phyloP scores from a whole-genome alignment of 176 grass and related monocot species.

The Musa beccarii region DNA sequence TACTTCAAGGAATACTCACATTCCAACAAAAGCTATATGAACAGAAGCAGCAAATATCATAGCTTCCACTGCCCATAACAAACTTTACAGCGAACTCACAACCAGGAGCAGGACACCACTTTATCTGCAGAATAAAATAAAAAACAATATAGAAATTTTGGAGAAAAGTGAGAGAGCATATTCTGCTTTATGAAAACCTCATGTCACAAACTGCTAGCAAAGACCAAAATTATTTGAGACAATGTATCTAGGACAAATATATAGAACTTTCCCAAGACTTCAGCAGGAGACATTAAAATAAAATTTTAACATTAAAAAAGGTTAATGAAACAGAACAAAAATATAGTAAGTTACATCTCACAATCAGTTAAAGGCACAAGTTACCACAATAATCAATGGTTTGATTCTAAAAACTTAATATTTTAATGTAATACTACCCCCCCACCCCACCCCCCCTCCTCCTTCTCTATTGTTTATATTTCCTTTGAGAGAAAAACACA shows the following conservation, averaged over 20 bases:
- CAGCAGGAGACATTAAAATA: not conserved
- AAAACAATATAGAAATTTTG: conserved; percentile 5
- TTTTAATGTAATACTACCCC: too few relatives aligned
- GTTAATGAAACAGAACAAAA: not conserved
- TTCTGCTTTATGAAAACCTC: too few relatives aligned
- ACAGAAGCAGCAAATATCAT: conserved; percentile 67
- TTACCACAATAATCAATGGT: not conserved
- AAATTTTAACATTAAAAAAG: not conserved
- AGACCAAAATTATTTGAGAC: not conserved
- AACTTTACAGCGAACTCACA: conserved; percentile 91
- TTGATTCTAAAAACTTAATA: too few relatives aligned
- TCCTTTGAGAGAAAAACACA: too few relatives aligned
- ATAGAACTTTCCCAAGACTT: not conserved
- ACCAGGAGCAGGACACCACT: conserved; percentile 94
- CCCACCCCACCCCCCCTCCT: too few relatives aligned
- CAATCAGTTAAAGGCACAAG: not conserved
- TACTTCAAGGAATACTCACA: conserved; percentile 37
- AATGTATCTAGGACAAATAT: not conserved
- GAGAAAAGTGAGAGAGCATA: not conserved
- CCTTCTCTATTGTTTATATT: too few relatives aligned
- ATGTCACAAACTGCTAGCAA: too few relatives aligned
- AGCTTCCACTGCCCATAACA: conserved; percentile 41
- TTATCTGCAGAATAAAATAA: conserved; percentile 48
- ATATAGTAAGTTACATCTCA: not conserved
- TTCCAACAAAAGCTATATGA: conserved; percentile 86